Base-by-base conservation (phyloP, 2,329 filamentous ascomycete genomes). In the Botrytis fabae region DNA sequence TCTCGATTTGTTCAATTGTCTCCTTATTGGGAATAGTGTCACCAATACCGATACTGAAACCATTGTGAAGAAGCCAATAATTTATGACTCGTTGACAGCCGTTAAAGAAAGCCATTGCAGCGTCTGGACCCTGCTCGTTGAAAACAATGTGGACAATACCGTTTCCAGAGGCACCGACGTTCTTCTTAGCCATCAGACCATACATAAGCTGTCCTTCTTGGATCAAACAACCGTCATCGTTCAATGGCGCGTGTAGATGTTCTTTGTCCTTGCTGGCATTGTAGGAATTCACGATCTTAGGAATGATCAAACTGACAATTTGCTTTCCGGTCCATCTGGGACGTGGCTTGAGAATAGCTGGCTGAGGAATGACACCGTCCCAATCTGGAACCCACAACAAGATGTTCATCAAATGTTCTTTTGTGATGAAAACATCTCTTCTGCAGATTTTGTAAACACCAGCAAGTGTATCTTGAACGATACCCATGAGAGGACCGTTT, bases 251-350 rank as follows among this genome's bases (percentile, higher is more conserved):
- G 82, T 88, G 85, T 28, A 86, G 84, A 20, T 59, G 42, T 22
- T 73, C 71, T 14, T 85, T 85, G 73, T 87, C 85, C 73, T 93
- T 90, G 64, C 90, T 90, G 63, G 89, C 85, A 74, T 86, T 87
- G 77, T 91, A 88, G 64, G 95, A 87, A 81, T 95, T 98, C 78
- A 99, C 91, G 76, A 94, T 93, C 72, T 90, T 86, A 25, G 96
- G 95, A 76, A 99, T 92, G 73, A 96, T 90, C 90, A 98, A 90
- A 83, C 95, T 98, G 81, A 97, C 91, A 77, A 99, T 91, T 84
- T 99, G 96, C 84, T 99, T 99, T 78, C 96, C 96, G 69, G 95
- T 98, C 96, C 96, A 99, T 78, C 94, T 91, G 60, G 96, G 94
- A 71, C 91, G 88, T 16, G 96, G 96, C 83, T 97, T 98, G 76